Evolutionary conservation across 768 basidiomycete genomes (phyloP).

Genomic region (Saitozyma sp.): DNA sequence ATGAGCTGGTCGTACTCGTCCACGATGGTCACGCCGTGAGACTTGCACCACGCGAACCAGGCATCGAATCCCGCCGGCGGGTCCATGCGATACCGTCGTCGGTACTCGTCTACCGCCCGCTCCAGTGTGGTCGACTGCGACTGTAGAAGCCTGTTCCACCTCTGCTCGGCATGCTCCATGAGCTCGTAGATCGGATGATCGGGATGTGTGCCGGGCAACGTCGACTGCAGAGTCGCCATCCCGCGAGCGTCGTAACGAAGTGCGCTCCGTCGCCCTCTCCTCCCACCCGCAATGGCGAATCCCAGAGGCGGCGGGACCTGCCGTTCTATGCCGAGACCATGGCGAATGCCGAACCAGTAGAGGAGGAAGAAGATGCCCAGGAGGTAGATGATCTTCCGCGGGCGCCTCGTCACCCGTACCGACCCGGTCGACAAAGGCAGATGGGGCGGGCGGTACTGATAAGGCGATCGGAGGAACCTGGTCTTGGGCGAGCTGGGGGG

Average conservation of each 20-base stretch:
- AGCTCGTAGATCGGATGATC: constrained; percentile 53
- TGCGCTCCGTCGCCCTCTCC: constrained; percentile 23
- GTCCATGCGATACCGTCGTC: constrained; percentile 67
- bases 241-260: constrained; percentile 33
- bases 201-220: neutral
- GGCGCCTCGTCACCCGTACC: constrained; percentile 14
- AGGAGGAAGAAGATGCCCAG: constrained; percentile 46
- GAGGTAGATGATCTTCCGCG: constrained; percentile 50
- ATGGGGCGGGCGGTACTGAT: too few species aligned
- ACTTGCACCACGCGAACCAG: constrained; percentile 62
- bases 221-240: constrained; percentile 24
- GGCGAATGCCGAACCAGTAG: constrained; percentile 51
- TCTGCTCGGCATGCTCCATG: constrained; percentile 45
- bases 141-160: constrained; percentile 33
- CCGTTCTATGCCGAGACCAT: constrained; percentile 49
- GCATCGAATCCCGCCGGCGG: constrained; percentile 89
- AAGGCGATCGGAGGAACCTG: too few species aligned
- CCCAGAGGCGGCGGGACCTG: constrained; percentile 41
- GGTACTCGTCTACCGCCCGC: constrained; percentile 80
- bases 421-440: too few species aligned
- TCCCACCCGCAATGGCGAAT: constrained; percentile 37
- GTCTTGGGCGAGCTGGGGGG: too few species aligned
- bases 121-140: constrained; percentile 76
- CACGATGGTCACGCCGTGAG: constrained; percentile 42
- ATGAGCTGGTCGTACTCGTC: constrained; percentile 50